These are phyloP conservation scores for Stachybotrys chlorohalonatus DNA, from an alignment of 2,329 filamentous ascomycete species.

Conservation along the genomic window DNA sequence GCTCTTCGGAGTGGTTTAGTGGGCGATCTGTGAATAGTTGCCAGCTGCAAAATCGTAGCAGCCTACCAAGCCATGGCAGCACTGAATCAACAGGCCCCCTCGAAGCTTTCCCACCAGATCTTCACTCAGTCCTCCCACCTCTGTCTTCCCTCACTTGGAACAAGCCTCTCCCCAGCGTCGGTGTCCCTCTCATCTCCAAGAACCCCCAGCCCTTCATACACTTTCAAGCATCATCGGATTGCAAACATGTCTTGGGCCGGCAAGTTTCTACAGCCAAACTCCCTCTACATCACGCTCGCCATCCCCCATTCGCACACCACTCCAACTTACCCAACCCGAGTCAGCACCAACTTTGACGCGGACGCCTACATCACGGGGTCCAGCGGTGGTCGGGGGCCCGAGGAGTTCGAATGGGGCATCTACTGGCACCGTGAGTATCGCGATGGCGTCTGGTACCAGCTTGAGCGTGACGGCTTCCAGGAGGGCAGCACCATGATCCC, in stretches of 20 bases:
- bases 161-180: no score
- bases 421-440: constrained; percentile 20
- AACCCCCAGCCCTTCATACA: no score
- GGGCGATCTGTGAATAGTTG: no score
- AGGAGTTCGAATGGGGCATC: constrained; percentile 27
- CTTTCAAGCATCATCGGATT: no score
- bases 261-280: constrained; percentile 10
- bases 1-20: no score
- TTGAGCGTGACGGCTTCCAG: constrained; percentile 1
- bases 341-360: constrained; percentile 5
- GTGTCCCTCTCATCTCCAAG: no score
- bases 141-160: no score
- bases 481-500: not conserved
- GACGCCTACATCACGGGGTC: constrained; percentile 10
- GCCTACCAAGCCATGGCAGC: no score
- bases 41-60: no score
- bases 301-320: constrained; percentile 5
- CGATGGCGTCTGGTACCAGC: constrained; percentile 18
- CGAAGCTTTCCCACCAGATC: no score
- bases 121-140: no score
- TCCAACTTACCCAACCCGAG: not conserved
- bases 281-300: constrained; percentile 15
- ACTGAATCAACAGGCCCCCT: no score
- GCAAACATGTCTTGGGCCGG: constrained; percentile 8
- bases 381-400: constrained; percentile 9